These are phyloP conservation scores for Sesbania bispinosa DNA, from an alignment of 306 rosid genomes.

Conservation along the genomic window DNA sequence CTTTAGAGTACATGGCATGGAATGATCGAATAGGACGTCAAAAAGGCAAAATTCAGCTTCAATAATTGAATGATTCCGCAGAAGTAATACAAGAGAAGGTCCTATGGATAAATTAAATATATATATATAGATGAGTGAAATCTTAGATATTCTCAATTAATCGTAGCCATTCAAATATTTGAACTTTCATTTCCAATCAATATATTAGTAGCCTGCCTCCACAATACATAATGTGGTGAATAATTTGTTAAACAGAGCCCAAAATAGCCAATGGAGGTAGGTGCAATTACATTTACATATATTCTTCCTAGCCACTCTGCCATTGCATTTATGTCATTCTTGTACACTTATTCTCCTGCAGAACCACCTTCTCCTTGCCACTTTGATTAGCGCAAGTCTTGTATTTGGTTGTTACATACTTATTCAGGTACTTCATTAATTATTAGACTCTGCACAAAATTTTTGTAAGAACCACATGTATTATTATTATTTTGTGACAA, in stretches of 20 bases:
- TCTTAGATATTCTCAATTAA: background rate
- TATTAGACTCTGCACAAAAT: background rate
- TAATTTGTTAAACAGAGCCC: background rate
- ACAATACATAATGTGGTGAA: slow-evolving; percentile 1
- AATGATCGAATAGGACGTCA: background rate
- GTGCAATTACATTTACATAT: background rate
- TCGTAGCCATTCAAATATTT: slow-evolving; percentile 12
- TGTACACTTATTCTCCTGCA: slow-evolving; percentile 3
- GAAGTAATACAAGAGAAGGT: background rate
- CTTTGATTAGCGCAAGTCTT: slow-evolving; percentile 33
- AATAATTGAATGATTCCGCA: background rate
- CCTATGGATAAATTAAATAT: background rate
- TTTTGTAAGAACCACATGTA: no score
- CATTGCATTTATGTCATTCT: background rate
- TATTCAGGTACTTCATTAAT: slow-evolving; percentile 12
- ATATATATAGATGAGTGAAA: background rate
- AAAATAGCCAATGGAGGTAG: slow-evolving; percentile 23
- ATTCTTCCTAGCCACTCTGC: background rate
- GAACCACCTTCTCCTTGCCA: slow-evolving; percentile 32
- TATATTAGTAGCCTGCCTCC: background rate
- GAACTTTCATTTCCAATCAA: background rate
- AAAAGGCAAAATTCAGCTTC: background rate
- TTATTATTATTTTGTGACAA: no score
- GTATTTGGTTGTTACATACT: slow-evolving; percentile 32
- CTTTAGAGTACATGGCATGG: background rate